These are phyloP conservation scores for Rostrohypoxylon terebratum DNA, from an alignment of 495 filamentous ascomycete genomes.

Conservation along the genomic window DNA sequence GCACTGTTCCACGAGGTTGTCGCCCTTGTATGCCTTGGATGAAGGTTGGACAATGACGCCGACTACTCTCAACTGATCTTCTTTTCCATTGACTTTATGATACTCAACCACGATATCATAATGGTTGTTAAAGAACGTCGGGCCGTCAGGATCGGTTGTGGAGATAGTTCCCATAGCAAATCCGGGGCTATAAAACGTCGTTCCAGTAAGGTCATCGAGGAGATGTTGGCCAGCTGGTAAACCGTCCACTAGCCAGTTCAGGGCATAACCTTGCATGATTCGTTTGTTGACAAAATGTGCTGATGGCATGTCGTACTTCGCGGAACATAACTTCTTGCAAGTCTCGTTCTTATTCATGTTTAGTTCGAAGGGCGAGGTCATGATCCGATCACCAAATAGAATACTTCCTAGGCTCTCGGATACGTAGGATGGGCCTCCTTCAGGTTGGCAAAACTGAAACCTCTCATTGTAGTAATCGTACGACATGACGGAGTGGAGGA, in stretches of 20 bases:
- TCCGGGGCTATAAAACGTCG: constrained; percentile 85
- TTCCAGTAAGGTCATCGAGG: constrained; percentile 75
- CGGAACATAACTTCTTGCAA: constrained; percentile 81
- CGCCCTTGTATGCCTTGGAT: constrained; percentile 72
- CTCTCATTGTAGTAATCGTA: constrained; percentile 93
- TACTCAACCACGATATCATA: constrained; percentile 95
- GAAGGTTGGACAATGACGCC: constrained; percentile 87
- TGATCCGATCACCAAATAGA: constrained; percentile 94
- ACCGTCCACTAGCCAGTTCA: constrained; percentile 97
- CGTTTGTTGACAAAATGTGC: constrained; percentile 83
- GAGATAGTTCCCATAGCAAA: constrained; percentile 80
- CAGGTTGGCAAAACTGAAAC: constrained; percentile 88
- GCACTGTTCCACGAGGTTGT: constrained; percentile 61
- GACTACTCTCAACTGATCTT: constrained; percentile 82
- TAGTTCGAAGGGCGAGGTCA: constrained; percentile 88
- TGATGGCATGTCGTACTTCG: constrained; percentile 72
- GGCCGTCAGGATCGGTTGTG: constrained; percentile 60
- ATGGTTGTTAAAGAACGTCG: constrained; percentile 84
- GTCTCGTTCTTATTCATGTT: constrained; percentile 85
- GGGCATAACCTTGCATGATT: constrained; percentile 83
- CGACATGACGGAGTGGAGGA: constrained; percentile 88
- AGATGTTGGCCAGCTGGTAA: constrained; percentile 87
- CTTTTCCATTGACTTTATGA: constrained; percentile 72
- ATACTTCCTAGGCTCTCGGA: constrained; percentile 95
- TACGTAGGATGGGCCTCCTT: constrained; percentile 76